Evolutionary conservation across 106 monocot species (phyloP).

Genomic region (Amphibolis antarctica): DNA sequence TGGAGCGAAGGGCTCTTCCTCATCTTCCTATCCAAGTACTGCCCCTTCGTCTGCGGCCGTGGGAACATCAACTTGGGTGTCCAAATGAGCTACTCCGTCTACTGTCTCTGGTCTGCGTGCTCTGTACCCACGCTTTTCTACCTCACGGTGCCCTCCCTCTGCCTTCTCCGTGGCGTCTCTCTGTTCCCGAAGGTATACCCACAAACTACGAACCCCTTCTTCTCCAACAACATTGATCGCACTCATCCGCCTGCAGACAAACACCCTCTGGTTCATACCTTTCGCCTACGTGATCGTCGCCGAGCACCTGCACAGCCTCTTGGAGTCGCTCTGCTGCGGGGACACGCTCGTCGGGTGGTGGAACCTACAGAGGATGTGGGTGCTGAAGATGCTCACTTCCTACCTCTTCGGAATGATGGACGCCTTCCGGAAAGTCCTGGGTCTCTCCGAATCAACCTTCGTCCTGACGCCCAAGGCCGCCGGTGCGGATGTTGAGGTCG

Average conservation of each 20-base stretch:
- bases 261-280: conserved; percentile 31
- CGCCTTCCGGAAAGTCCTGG: conserved; percentile 7
- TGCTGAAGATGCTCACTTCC: conserved; percentile 18
- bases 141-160: conserved; percentile 25
- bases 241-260: no score
- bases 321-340: conserved; percentile 22
- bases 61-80: conserved; percentile 32
- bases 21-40: conserved; percentile 48
- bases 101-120: conserved; percentile 30
- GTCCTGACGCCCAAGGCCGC: conserved; percentile 26
- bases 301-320: conserved; percentile 12
- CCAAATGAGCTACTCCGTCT: conserved; percentile 43
- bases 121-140: conserved; percentile 30
- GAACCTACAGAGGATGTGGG: conserved; percentile 31
- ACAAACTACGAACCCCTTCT: no score
- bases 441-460: conserved; percentile 9
- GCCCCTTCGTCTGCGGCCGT: conserved; percentile 33
- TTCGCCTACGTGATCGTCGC: conserved; percentile 27
- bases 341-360: conserved; percentile 34
- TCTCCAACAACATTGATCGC: no score
- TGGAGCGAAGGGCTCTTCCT: conserved; percentile 53
- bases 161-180: conserved; percentile 19
- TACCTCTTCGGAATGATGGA: conserved; percentile 30
- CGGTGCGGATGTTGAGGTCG: conserved; percentile 16
- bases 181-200: conserved; percentile 29